Percentiles rank a stretch among this genome's conserved stretches.
Conservation (phyloP, 306 rosid genomes). For the Trifolium pratense region DNA sequence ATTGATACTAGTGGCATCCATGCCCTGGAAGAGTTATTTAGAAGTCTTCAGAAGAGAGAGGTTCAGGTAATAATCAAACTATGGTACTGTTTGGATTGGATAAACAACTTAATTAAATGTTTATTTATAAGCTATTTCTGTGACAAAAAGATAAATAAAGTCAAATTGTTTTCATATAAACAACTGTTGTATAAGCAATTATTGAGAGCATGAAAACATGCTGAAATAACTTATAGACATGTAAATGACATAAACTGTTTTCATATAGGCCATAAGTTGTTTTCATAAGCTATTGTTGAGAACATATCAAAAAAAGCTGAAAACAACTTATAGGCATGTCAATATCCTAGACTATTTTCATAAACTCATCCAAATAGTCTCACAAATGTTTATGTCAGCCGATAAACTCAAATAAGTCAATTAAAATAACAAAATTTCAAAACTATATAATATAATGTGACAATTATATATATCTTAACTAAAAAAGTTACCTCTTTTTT, state of each 20-base stretch:
- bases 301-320: neutral
- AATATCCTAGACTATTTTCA: neutral
- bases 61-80: constrained; percentile 62
- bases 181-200: too few relatives aligned
- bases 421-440: neutral
- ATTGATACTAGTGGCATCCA: constrained; percentile 97
- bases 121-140: neutral
- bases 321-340: neutral
- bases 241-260: too few relatives aligned
- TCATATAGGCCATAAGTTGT: too few relatives aligned
- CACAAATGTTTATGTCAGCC: neutral
- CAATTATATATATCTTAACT: constrained; percentile 46
- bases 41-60: constrained; percentile 83
- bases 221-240: too few relatives aligned
- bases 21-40: constrained; percentile 78
- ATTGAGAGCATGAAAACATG: too few relatives aligned
- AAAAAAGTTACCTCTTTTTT: constrained; percentile 29
- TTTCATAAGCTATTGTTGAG: neutral
- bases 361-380: neutral
- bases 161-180: too few relatives aligned
- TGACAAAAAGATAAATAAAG: too few relatives aligned
- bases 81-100: neutral
- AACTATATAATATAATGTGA: neutral
- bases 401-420: neutral
- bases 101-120: neutral